Percentiles rank a stretch among this genome's conserved stretches.
phyloP scores from a whole-genome alignment of 2,329 filamentous ascomycete genomes.

The Aspergillus brunneoviolaceus region DNA sequence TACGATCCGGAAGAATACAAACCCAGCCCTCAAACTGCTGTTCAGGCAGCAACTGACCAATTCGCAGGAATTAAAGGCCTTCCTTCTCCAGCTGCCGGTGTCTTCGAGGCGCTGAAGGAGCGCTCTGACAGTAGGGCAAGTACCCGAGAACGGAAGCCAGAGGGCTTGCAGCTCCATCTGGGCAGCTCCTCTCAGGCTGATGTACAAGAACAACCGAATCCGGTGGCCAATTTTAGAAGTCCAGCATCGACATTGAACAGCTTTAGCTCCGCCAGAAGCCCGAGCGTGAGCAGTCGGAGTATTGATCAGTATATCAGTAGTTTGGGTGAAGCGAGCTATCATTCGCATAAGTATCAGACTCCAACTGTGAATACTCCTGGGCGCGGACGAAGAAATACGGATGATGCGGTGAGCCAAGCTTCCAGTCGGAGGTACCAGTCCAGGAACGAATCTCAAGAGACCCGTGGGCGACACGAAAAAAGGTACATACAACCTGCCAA shows the following conservation, averaged over 20 bases:
- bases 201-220: slow-evolving; percentile 54
- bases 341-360: slow-evolving; percentile 52
- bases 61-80: slow-evolving; percentile 57
- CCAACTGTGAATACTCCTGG: slow-evolving; percentile 44
- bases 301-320: slow-evolving; percentile 85
- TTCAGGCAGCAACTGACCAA: slow-evolving; percentile 66
- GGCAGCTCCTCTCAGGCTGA: slow-evolving; percentile 52
- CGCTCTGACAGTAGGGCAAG: slow-evolving; percentile 56
- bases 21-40: slow-evolving; percentile 59
- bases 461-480: slow-evolving; percentile 63
- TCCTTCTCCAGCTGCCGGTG: slow-evolving; percentile 67
- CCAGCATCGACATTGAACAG: slow-evolving; percentile 44
- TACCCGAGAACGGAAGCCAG: slow-evolving; percentile 75
- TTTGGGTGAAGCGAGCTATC: slow-evolving; percentile 72
- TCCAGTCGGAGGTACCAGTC: slow-evolving; percentile 50
- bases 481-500: slow-evolving; percentile 74
- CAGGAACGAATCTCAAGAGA: slow-evolving; percentile 65
- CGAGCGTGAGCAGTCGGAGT: slow-evolving; percentile 62
- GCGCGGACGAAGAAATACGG: slow-evolving; percentile 51
- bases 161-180: slow-evolving; percentile 67
- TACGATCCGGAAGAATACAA: slow-evolving; percentile 45
- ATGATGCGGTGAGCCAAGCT: slow-evolving; percentile 47
- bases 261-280: slow-evolving; percentile 53
- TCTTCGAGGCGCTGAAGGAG: slow-evolving; percentile 63
- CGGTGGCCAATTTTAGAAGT: slow-evolving; percentile 46